Base-by-base conservation (phyloP, 768 basidiomycete genomes). In the Psilocybe tampanensis region DNA sequence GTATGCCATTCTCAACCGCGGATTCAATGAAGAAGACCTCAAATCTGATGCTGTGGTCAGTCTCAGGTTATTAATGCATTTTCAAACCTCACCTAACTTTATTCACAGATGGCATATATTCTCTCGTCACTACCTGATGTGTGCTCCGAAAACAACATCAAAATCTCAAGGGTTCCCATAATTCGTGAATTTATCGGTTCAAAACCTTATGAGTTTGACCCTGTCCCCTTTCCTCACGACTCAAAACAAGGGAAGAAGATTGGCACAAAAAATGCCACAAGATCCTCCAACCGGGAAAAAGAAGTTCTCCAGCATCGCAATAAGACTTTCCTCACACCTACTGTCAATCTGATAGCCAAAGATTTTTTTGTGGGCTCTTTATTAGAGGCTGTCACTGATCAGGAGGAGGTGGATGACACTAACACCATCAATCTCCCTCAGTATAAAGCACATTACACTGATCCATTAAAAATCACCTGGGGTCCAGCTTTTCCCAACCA, bases 291-390 rank as follows among this genome's bases (percentile, higher is more conserved):
- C 60, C 12, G 74, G 70, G 59, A 73, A 65, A 52, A 44, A n/a
- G 21, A 55, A 39, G 66, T 70, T 19, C 63, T 73, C 18, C 66
- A 66, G 48, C 69, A 69, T 54, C 56, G 64, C 34, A 65, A 62
- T 34, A 66, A 72, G 64, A 71, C 77, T 4, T 71, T 69, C 53
- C 75, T 83, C 17, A 85, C 83, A 4, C 74, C 83, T 0, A 64
- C 73, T 29, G 78, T 86, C 17, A 73, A 71, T n/a, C 68, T 70
- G 1, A 74, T 86, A 24, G 71, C 82, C 3, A 65, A 75, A 26
- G 63, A 78, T 23, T 72, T 86, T 13, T 83, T 85, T 54, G 70
- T 75, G 23, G 74, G 76, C 34, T 73, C 76, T 2, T 70, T 86
- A 39, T 70, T 86, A 39, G 73, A 77, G 34, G 62, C 70, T 11